Evolutionary conservation across 2,329 filamentous ascomycete species (phyloP).

Genomic region (Fusarium protoensiforme): DNA sequence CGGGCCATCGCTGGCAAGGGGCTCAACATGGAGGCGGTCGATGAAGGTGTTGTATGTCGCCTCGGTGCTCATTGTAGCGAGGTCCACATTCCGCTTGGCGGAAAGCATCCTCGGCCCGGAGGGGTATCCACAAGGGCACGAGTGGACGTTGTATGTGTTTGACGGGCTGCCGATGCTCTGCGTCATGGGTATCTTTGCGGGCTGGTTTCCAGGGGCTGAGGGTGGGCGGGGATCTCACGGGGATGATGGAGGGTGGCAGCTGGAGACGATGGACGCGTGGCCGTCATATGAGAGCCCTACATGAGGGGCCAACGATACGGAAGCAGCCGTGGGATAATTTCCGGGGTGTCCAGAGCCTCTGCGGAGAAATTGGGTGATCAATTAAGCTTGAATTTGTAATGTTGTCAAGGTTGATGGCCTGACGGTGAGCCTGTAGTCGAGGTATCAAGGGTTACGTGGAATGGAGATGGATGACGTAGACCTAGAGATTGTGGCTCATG

Average conservation of each 20-base stretch:
- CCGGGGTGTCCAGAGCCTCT: not conserved
- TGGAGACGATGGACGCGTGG: constrained; percentile 11
- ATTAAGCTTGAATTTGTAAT: constrained; percentile 3
- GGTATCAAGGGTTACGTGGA: not conserved
- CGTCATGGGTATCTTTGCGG: constrained; percentile 33
- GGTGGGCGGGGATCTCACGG: not conserved
- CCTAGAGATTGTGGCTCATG: not conserved
- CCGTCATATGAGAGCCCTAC: constrained; percentile 1
- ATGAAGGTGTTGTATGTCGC: constrained; percentile 52
- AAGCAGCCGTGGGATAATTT: not conserved
- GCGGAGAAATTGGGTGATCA: not conserved
- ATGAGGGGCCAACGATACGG: not conserved
- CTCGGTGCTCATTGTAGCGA: constrained; percentile 53
- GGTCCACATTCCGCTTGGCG: constrained; percentile 59
- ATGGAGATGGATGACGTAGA: not conserved
- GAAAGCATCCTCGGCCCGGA: constrained; percentile 57
- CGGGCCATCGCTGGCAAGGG: constrained; percentile 15
- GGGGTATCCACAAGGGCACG: constrained; percentile 53
- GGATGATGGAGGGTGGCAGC: constrained; percentile 2
- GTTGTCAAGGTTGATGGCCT: not conserved
- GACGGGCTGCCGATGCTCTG: constrained; percentile 46
- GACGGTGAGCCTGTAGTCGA: not conserved
- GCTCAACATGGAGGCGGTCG: constrained; percentile 48
- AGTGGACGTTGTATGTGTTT: constrained; percentile 58
- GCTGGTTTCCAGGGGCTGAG: constrained; percentile 31